Percentiles rank a stretch among this genome's conserved stretches.
Evolutionary conservation across 1,139 yeast species (phyloP).

Genomic region (Pichia sp.): DNA sequence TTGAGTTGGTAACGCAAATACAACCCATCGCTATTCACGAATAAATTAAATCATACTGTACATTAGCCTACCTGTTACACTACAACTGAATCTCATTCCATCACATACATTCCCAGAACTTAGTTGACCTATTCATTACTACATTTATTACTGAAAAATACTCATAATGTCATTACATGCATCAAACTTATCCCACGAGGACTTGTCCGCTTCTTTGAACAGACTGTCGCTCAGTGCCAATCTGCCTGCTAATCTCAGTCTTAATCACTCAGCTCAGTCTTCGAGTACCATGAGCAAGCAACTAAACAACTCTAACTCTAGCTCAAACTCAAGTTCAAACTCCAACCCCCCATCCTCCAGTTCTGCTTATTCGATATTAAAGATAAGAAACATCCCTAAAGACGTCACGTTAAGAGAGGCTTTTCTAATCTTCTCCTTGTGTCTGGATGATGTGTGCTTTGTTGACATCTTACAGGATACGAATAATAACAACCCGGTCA

Average conservation of each 20-base stretch:
- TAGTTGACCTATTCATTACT: no score
- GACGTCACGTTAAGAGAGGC: constrained; percentile 77
- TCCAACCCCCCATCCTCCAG: constrained; percentile 7
- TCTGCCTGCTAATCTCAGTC: constrained; percentile 15
- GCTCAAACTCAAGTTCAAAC: constrained; percentile 12
- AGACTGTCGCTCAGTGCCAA: constrained; percentile 27
- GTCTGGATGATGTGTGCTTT: constrained; percentile 52
- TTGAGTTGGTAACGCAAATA: no score
- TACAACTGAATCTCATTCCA: no score
- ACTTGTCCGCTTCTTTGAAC: constrained; percentile 12
- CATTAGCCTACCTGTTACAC: no score
- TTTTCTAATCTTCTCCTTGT: constrained; percentile 68
- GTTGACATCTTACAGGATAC: constrained; percentile 48
- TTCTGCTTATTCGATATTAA: constrained; percentile 23
- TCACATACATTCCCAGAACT: no score
- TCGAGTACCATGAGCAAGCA: no score
- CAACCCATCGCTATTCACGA: no score
- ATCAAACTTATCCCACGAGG: constrained; percentile 11
- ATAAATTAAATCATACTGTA: no score
- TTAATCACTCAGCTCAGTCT: neutral
- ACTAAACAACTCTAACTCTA: constrained; percentile 7
- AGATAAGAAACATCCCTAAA: constrained; percentile 56
- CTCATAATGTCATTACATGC: constrained; percentile 19
- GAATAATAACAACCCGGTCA: constrained; percentile 25
- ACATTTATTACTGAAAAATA: constrained; percentile 19